Evolutionary conservation across 192 early-diverging fungal species (phyloP).

Genomic region (Coemansia sp.): DNA sequence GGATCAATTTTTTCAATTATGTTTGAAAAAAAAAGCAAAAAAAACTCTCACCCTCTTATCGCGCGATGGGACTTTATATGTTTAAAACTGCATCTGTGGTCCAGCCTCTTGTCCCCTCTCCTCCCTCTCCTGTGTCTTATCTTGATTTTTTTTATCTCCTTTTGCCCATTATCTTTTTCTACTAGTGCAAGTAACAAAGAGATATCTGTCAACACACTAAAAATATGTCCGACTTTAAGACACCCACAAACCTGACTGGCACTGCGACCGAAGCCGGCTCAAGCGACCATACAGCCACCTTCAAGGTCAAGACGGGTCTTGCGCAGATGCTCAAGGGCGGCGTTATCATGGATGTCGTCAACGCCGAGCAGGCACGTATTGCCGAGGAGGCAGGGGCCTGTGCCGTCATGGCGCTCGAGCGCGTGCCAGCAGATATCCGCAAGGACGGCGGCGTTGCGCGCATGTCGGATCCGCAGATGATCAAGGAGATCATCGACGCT

Average conservation of each 20-base stretch:
- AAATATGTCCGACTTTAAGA: constrained; percentile 50
- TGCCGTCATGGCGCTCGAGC: constrained; percentile 97
- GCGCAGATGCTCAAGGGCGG: constrained; percentile 99
- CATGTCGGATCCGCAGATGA: constrained; percentile 98
- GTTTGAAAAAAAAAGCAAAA: too few relatives aligned
- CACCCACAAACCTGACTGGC: constrained; percentile 63
- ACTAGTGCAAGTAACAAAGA: not conserved
- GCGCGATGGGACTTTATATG: too few relatives aligned
- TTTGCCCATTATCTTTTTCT: not conserved
- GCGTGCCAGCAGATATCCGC: constrained; percentile 98
- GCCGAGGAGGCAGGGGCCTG: constrained; percentile 96
- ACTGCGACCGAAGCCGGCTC: constrained; percentile 8
- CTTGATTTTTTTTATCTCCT: not conserved
- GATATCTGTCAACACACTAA: not conserved
- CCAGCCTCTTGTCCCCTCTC: too few relatives aligned
- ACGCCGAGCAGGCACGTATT: constrained; percentile 96
- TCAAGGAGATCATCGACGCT: constrained; percentile 91
- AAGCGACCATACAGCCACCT: constrained; percentile 35
- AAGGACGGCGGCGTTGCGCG: constrained; percentile 94
- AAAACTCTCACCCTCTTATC: too few relatives aligned
- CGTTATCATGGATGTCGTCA: constrained; percentile 99
- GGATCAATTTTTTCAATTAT: too few relatives aligned
- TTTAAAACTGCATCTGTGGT: too few relatives aligned
- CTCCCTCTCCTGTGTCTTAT: not conserved
- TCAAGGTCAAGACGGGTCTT: constrained; percentile 92